Conservation (phyloP, 2,329 filamentous ascomycete species). For the Talaromyces sp. region DNA sequence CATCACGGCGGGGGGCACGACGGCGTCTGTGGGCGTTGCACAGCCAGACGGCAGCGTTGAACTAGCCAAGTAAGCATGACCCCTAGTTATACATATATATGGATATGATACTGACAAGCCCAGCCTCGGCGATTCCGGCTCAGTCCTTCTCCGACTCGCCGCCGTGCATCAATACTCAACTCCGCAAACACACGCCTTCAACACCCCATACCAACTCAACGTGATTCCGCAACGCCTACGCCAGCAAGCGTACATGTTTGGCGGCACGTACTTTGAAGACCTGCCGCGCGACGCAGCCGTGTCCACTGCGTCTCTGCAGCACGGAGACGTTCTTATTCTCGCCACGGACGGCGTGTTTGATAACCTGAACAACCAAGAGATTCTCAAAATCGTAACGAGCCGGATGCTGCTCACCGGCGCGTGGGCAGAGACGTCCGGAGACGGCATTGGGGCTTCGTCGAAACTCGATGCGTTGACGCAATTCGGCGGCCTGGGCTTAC, state of each 20-base stretch:
- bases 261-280: constrained; percentile 75
- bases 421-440: constrained; percentile 57
- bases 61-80: constrained; percentile 64
- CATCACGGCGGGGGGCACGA: constrained; percentile 81
- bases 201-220: constrained; percentile 92
- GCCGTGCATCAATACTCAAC: constrained; percentile 78
- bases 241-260: constrained; percentile 76
- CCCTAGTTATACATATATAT: not conserved
- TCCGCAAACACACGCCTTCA: constrained; percentile 94
- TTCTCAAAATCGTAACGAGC: constrained; percentile 71
- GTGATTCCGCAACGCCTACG: constrained; percentile 78
- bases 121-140: constrained; percentile 85
- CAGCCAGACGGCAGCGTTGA: constrained; percentile 70
- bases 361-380: constrained; percentile 87
- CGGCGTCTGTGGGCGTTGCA: constrained; percentile 81
- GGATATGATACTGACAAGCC: not conserved
- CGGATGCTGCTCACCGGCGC: constrained; percentile 71
- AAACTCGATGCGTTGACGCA: constrained; percentile 53
- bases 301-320: constrained; percentile 68
- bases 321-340: constrained; percentile 90
- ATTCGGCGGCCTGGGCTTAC: constrained; percentile 37
- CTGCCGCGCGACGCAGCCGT: constrained; percentile 79
- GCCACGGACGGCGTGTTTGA: constrained; percentile 96
- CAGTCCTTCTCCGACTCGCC: constrained; percentile 78
- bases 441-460: constrained; percentile 61